phyloP scores from a whole-genome alignment of 2,329 filamentous ascomycete species.

The Phialophora verrucosa region DNA sequence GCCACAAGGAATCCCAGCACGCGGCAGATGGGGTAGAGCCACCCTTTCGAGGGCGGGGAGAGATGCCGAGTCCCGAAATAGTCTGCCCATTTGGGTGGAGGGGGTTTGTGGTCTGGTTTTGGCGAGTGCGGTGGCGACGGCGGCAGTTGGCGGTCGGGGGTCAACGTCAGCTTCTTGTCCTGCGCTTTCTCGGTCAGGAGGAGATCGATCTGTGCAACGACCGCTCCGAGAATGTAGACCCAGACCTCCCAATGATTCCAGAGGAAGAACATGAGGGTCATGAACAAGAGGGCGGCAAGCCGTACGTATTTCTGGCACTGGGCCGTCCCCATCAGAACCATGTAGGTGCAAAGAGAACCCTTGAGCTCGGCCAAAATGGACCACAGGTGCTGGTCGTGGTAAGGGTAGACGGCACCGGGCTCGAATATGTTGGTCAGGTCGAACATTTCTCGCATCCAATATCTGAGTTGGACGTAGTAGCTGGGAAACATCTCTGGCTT shows the following conservation, averaged over 20 bases:
- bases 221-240: slow-evolving; percentile 50
- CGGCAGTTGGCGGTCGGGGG: slow-evolving; percentile 23
- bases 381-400: slow-evolving; percentile 56
- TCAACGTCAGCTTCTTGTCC: slow-evolving; percentile 40
- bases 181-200: slow-evolving; percentile 43
- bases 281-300: slow-evolving; percentile 43
- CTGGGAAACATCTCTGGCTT: slow-evolving; percentile 48
- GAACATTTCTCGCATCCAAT: slow-evolving; percentile 45
- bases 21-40: slow-evolving; percentile 8
- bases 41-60: background rate
- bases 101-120: slow-evolving; percentile 32
- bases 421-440: slow-evolving; percentile 36
- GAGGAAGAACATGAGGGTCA: slow-evolving; percentile 50
- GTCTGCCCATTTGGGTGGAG: slow-evolving; percentile 6
- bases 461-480: slow-evolving; percentile 46
- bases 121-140: slow-evolving; percentile 34
- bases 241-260: slow-evolving; percentile 55
- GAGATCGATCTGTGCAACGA: slow-evolving; percentile 52
- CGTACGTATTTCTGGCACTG: slow-evolving; percentile 45
- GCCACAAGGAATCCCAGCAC: slow-evolving; percentile 47
- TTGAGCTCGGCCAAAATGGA: slow-evolving; percentile 56
- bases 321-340: slow-evolving; percentile 49
- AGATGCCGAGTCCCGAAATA: background rate
- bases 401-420: slow-evolving; percentile 38
- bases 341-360: slow-evolving; percentile 52